Evolutionary conservation across 352 stramenopile genomes (phyloP), one percentile per base, ranked within the genome.

Genomic region (Pythium volutum): DNA sequence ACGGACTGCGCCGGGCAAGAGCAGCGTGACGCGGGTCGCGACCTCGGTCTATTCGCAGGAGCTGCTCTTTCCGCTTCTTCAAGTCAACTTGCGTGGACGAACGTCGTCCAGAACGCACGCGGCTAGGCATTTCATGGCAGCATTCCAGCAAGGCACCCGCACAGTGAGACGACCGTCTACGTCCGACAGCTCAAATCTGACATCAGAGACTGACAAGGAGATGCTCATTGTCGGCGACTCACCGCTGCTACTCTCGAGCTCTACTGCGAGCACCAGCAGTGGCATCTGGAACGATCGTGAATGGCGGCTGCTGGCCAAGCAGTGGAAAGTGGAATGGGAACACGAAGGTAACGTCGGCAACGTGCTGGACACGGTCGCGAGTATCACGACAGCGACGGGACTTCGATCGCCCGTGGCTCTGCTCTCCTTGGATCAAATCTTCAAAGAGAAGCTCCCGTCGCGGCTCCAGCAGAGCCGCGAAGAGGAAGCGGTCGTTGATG

Each of bases 371-470:
- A 63, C 59, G 2, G 66, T 73, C 18, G 66, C 66, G 4, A 62
- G 59, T 4, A 42, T 71, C 56, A 84, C 34, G 48, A 66, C n/a
- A 64, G 54, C 42, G 11, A 66, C 18, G 69, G 39, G 33, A 7
- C 58, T 47, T 59, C 70, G 14, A 29, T 60, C 36, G 60, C 74
- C 47, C 33, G 46, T 42, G 14, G 64, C 66, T n/a, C 22, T 70
- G 15, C 33, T 91, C 43, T 74, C 73, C 6, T 60, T 91, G 23
- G 74, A 87, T 23, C 71, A 90, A 51, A 76, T 89, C 54, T 91
- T 91, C 54, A 90, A 89, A 23, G 79, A 89, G 36, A 89, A 88
- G 53, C 62, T 91, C 34, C 75, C 74, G 18, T 91, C 82, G 22
- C 71, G 82, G 41, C 67, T 89, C 6, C 77, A 75, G 34, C 80